Conservation (phyloP, 805 yeast species). For the Suhomyces pyralidae region DNA sequence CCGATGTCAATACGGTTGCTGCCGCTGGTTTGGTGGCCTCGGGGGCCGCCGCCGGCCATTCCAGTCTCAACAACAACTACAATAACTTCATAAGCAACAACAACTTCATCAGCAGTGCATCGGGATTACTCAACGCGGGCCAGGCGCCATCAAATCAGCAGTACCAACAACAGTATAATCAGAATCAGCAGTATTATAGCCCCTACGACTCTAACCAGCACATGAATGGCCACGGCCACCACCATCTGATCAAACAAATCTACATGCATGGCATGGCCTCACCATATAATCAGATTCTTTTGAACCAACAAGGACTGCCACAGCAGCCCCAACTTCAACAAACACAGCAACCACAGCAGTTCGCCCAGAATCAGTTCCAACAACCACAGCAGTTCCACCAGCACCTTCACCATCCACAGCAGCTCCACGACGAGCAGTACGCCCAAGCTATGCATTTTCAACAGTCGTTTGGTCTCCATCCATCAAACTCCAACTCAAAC, state of each 20-base stretch:
- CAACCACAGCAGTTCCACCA: constrained; percentile 1
- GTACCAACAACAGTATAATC: not conserved
- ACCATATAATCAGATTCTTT: constrained; percentile 3
- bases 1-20: not conserved
- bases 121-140: not conserved
- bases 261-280: constrained; percentile 6
- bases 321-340: constrained; percentile 6
- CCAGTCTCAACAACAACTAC: constrained; percentile 7
- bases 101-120: constrained; percentile 11
- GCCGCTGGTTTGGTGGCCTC: not conserved
- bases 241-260: not conserved
- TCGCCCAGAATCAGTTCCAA: not conserved
- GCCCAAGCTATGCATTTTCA: constrained; percentile 3
- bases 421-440: not conserved
- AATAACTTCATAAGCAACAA: constrained; percentile 21
- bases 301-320: constrained; percentile 4
- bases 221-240: not conserved
- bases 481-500: constrained; percentile 5
- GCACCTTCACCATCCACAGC: constrained; percentile 7
- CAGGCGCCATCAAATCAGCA: not conserved
- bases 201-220: not conserved
- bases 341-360: constrained; percentile 5
- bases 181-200: not conserved
- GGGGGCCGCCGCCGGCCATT: constrained; percentile 2
- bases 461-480: constrained; percentile 4